Percentiles rank a stretch among this genome's conserved stretches.
Conservation (phyloP, 495 filamentous ascomycete genomes). For the Daldinia caldariorum region DNA sequence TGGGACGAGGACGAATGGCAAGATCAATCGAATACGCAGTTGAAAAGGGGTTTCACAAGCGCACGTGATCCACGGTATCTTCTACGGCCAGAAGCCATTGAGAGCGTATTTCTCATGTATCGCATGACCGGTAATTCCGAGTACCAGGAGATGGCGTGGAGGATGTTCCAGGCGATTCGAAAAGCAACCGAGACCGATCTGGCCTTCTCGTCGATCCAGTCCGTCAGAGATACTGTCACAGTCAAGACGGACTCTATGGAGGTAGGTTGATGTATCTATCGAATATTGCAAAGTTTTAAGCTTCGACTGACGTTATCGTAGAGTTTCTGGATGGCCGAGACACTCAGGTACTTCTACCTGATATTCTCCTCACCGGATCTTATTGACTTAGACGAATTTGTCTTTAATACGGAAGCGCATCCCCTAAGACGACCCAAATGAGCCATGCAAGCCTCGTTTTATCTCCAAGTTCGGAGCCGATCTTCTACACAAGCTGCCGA, state of each 20-base stretch:
- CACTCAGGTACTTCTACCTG: constrained; percentile 86
- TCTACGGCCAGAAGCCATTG: constrained; percentile 72
- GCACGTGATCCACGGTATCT: constrained; percentile 53
- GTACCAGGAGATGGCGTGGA: constrained; percentile 76
- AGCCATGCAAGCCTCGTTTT: neutral
- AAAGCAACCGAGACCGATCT: constrained; percentile 66
- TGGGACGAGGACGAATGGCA: constrained; percentile 38
- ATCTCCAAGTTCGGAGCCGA: neutral
- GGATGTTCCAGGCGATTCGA: constrained; percentile 75
- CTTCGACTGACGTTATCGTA: constrained; percentile 27
- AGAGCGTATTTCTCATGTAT: constrained; percentile 79
- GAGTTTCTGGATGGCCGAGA: constrained; percentile 72
- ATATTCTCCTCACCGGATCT: constrained; percentile 77
- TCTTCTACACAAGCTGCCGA: neutral
- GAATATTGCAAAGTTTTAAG: neutral
- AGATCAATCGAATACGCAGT: constrained; percentile 25
- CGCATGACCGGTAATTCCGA: constrained; percentile 75
- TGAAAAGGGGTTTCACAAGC: constrained; percentile 39
- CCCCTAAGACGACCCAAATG: constrained; percentile 63
- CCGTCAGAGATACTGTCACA: constrained; percentile 39
- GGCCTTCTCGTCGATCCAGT: constrained; percentile 45
- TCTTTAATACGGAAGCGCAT: constrained; percentile 79
- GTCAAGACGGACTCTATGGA: constrained; percentile 57
- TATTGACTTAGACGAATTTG: constrained; percentile 66
- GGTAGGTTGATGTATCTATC: constrained; percentile 31